Base-by-base conservation (phyloP, 192 early-diverging fungal species). In the Entomortierella chlamydospora region DNA sequence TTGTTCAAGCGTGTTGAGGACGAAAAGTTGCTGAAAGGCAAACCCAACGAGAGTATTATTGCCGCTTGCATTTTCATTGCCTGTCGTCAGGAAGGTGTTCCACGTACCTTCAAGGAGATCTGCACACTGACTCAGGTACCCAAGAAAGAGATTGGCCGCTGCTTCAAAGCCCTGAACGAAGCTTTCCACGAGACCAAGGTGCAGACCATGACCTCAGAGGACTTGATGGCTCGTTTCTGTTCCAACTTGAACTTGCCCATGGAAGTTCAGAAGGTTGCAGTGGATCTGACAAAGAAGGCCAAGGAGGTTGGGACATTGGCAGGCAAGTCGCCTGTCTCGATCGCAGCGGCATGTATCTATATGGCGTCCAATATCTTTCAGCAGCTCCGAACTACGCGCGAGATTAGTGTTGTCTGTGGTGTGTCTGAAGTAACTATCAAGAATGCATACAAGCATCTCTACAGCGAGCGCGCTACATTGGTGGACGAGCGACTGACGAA, bases 351-450 rank as follows among this genome's bases (percentile, higher is more conserved):
- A 2, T 93, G 94, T 47, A 92, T 99, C 30, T 99, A 95, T 59
- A 88, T 98, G 87, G 93, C 89, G 6, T 90, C 90, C 37, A 89
- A 90, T 52, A 67, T 99, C 30, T 91, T 90, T 41, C 82, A 83
- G 18, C 84, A 90, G 56, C 88, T 88, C 4, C 88, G 93, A 33
- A 79, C 87, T 4, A 92, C 95, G 7, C 85, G 83, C 30, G 92
- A 95, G 17, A 93, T 99, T 63, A 93, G 95, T 29, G 73, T 90
- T 29, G 91, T 95, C 0, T 92, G 94, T 18, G 95, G 95, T 58
- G 95, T 96, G 53, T 97, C 96, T 22, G 97, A 99, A 73, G 91
- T 93, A 15, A 99, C 97, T 0, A 91, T 99, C 62, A 95, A 95
- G 78, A 95, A 90, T 82, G 90, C 94, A 5, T 95, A 95, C 71